Evolutionary conservation across 805 yeast genomes (phyloP).

Genomic region (Kluyveromyces siamensis): DNA sequence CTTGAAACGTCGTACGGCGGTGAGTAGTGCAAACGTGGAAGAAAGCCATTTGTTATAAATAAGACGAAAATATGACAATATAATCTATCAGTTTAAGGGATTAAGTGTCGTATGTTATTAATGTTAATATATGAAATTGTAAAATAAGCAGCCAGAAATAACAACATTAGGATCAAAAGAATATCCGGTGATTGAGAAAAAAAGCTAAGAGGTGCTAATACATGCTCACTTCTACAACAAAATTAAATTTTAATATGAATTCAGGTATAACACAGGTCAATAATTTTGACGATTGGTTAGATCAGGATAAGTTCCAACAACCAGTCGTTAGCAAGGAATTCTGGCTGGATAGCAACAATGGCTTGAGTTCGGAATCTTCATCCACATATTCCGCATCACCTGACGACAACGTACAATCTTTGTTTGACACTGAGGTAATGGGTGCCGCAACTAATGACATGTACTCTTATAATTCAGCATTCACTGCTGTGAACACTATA

Average conservation of each 20-base stretch:
- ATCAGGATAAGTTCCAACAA: background rate
- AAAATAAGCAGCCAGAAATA: no score
- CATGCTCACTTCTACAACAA: no score
- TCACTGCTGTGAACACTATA: background rate
- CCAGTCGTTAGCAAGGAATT: background rate
- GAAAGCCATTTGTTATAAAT: no score
- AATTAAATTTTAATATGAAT: background rate
- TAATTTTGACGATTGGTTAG: background rate
- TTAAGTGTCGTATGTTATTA: no score
- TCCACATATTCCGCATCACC: conserved; percentile 4
- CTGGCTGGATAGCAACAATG: background rate
- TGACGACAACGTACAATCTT: conserved; percentile 5
- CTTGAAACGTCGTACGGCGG: no score
- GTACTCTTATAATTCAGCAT: background rate
- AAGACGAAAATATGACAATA: no score
- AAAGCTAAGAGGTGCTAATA: no score
- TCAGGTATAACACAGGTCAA: background rate
- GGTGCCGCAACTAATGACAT: background rate
- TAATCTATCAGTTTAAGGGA: no score
- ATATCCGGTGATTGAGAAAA: no score
- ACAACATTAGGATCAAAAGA: no score
- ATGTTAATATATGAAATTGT: no score
- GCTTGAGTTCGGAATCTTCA: background rate
- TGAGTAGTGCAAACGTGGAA: no score
- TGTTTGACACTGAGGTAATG: conserved; percentile 5